A percentile compares a stretch with the other conserved stretches of the same genome.
Evolutionary conservation across 192 early-diverging fungal genomes (phyloP).

Genomic region (Paraglomus occultum): DNA sequence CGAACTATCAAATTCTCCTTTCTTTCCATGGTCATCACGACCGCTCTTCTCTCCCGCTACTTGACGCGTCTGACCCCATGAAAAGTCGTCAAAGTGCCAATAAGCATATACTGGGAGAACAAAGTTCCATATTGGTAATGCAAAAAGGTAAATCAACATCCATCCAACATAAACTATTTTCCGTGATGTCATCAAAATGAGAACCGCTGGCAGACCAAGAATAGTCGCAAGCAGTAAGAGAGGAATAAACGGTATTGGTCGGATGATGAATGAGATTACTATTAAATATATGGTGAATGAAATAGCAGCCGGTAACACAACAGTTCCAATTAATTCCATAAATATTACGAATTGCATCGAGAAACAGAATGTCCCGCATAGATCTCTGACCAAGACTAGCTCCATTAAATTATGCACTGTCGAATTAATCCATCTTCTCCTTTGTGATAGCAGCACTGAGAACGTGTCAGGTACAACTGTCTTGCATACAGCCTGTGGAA

Average conservation of each 20-base stretch:
- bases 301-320: conserved; percentile 91
- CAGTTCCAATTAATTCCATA: conserved; percentile 91
- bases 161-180: conserved; percentile 77
- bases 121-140: conserved; percentile 80
- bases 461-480: conserved; percentile 88
- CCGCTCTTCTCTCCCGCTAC: conserved; percentile 56
- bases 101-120: conserved; percentile 73
- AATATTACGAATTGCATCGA: conserved; percentile 97
- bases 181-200: conserved; percentile 80
- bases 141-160: conserved; percentile 78
- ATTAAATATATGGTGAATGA: conserved; percentile 83
- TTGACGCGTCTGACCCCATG: conserved; percentile 80
- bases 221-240: conserved; percentile 67
- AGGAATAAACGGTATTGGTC: conserved; percentile 55
- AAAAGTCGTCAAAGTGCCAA: conserved; percentile 89
- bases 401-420: conserved; percentile 90
- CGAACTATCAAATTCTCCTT: conserved; percentile 71
- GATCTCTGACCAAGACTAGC: conserved; percentile 74
- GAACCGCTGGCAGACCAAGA: conserved; percentile 71
- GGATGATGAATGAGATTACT: conserved; percentile 56
- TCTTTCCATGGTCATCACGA: conserved; percentile 57
- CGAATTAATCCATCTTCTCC: conserved; percentile 93
- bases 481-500: conserved; percentile 88
- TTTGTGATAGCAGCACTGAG: conserved; percentile 76
- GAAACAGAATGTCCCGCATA: conserved; percentile 89